phyloP scores from a whole-genome alignment of 176 grass and related monocot species.

The Metroxylon sagu region DNA sequence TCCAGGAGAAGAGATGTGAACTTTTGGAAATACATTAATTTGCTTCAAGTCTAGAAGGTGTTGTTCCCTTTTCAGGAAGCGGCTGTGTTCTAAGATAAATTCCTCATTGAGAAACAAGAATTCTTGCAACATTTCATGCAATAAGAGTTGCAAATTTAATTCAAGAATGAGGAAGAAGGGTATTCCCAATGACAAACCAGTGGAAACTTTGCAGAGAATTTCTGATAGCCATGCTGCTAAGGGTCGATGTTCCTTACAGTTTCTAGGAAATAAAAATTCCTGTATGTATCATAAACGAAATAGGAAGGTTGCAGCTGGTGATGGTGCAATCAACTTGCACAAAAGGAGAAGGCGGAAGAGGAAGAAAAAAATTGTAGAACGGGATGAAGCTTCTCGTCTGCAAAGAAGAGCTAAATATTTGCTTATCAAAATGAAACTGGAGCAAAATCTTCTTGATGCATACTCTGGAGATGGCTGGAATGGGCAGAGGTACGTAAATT shows the following conservation, averaged over 20 bases:
- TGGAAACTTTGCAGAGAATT: constrained; percentile 28
- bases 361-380: constrained; percentile 39
- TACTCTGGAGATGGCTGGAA: constrained; percentile 98
- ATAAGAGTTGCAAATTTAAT: constrained; percentile 24
- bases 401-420: constrained; percentile 77
- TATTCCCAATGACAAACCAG: constrained; percentile 21
- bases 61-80: constrained; percentile 24
- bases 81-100: constrained; percentile 17
- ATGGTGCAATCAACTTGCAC: constrained; percentile 24
- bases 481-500: constrained; percentile 52
- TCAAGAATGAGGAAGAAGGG: constrained; percentile 29
- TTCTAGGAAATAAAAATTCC: constrained; percentile 1
- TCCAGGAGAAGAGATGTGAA: constrained; percentile 24
- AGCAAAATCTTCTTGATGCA: constrained; percentile 89
- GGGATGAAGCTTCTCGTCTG: constrained; percentile 66
- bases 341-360: constrained; percentile 37
- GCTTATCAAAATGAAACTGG: constrained; percentile 73
- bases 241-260: not conserved
- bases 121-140: constrained; percentile 20
- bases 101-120: constrained; percentile 26
- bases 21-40: constrained; percentile 42
- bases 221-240: constrained; percentile 31
- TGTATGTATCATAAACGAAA: not conserved
- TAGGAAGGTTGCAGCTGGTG: constrained; percentile 31
- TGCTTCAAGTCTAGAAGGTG: constrained; percentile 36